Conservation (phyloP, 768 basidiomycete species). For the Termitomyces titanicus region DNA sequence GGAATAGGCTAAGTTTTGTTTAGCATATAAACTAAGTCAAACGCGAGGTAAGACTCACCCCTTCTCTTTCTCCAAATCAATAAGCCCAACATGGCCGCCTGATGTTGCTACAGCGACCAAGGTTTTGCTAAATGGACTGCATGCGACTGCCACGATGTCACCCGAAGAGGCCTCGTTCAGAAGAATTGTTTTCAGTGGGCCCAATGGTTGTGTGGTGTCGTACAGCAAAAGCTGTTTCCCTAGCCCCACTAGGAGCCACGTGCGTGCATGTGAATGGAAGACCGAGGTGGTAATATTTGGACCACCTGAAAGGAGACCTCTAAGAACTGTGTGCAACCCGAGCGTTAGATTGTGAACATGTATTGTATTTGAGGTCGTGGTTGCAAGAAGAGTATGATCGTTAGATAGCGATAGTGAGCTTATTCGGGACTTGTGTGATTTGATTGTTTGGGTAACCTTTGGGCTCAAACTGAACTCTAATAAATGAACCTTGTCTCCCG, state of each 20-base stretch:
- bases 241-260: slow-evolving; percentile 51
- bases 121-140: slow-evolving; percentile 77
- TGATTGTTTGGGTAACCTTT: slow-evolving; percentile 45
- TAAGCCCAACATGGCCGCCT: slow-evolving; percentile 49
- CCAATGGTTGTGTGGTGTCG: slow-evolving; percentile 55
- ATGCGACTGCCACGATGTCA: slow-evolving; percentile 52
- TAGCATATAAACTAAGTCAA: background rate
- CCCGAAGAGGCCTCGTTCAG: slow-evolving; percentile 42
- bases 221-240: slow-evolving; percentile 56
- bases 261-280: slow-evolving; percentile 65
- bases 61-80: slow-evolving; percentile 76
- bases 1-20: slow-evolving; percentile 46
- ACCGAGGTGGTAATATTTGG: slow-evolving; percentile 47
- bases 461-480: slow-evolving; percentile 42
- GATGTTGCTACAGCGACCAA: slow-evolving; percentile 56
- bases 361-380: slow-evolving; percentile 46
- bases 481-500: slow-evolving; percentile 42
- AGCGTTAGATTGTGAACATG: slow-evolving; percentile 59
- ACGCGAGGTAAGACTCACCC: slow-evolving; percentile 38
- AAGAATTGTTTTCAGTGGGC: slow-evolving; percentile 48
- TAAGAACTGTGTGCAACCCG: slow-evolving; percentile 50
- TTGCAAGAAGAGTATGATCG: slow-evolving; percentile 54
- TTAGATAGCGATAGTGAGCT: slow-evolving; percentile 56
- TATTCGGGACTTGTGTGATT: slow-evolving; percentile 46
- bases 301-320: slow-evolving; percentile 41